These are phyloP conservation scores for Batkoa obscura DNA, from an alignment of 371 early-diverging fungal species.

Conservation along the genomic window DNA sequence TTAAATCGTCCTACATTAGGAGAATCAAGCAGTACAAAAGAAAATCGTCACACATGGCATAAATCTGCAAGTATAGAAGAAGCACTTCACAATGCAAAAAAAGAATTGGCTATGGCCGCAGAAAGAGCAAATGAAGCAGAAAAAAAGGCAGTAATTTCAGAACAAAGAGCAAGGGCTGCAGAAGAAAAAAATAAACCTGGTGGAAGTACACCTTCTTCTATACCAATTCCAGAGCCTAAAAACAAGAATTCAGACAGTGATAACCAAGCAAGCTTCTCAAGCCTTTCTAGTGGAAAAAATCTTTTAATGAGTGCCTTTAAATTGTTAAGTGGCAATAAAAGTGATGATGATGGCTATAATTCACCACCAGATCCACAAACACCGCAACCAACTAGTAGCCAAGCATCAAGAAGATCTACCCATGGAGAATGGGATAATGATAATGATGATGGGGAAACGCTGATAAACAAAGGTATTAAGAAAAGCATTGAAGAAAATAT, in stretches of 20 bases:
- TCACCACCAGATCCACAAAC: not conserved
- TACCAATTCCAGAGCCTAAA: not conserved
- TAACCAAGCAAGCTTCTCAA: not conserved
- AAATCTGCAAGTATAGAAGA: not conserved
- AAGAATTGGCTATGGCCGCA: not conserved
- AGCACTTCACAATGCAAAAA: constrained; percentile 3
- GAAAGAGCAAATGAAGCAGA: constrained; percentile 1
- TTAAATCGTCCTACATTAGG: constrained; percentile 23
- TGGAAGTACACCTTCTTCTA: not conserved
- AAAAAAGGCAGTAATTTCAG: constrained; percentile 3
- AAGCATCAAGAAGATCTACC: not conserved
- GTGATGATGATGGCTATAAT: not conserved
- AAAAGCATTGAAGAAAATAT: not conserved
- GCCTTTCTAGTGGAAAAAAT: not conserved
- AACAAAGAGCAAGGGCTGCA: not conserved
- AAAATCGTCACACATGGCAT: not conserved
- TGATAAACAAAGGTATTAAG: not conserved
- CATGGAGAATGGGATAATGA: not conserved
- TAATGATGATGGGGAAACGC: constrained; percentile 1
- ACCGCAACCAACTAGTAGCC: not conserved
- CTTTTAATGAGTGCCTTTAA: constrained; percentile 1
- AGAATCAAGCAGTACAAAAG: not conserved
- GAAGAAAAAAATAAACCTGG: not conserved
- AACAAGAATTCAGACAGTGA: not conserved
- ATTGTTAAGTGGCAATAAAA: not conserved